Base-by-base conservation (phyloP, 1,284 basidiomycete genomes). In the Trametes sp. region DNA sequence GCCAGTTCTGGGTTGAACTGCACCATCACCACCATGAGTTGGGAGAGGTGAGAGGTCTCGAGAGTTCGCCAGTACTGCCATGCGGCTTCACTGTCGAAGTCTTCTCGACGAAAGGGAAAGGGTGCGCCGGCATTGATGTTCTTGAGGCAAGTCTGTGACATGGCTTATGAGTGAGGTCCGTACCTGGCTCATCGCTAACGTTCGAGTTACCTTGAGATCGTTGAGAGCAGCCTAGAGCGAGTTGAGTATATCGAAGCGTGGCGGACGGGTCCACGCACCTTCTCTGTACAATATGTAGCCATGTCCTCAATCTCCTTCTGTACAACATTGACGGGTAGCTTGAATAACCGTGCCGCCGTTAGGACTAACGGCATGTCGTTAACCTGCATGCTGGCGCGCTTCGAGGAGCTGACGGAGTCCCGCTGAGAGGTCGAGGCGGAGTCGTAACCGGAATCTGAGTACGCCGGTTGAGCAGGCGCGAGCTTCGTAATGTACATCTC, bases 1-100 rank as follows among this genome's bases (percentile, higher is more conserved):
- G 94, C 90, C 1, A 98, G 84, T 64, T 94, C 90, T 0, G 96
- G 95, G 65, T 98, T 95, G 65, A 88, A 81, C 70, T 94, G 85
- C 59, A 95, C 89, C 90, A 98, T 94, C 26, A 88, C 82, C 54
- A 97, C 83, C 85, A 98, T 94, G 58, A 95, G 84, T 75, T 96
- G 92, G 31, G 94, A 94, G 2, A 98, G 81, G 59, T 90, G 86
- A 0, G 92, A 84, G 0, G 94, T 90, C 80, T 98, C 97, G n/a
- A 87, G 78, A 0, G 89, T 86, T 41, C 88, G 84, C 94, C 95
- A 98, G 36, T 91, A 82, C 36, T 89, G 84, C 87, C 93, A 98
- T 0, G 92, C 92, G 1, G 87, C 85, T 2, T 92, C 92, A 59
- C 77, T 88, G 28, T 86, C 83, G 70, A 98, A 99, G 75, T 99